Percentiles rank a stretch among this genome's conserved stretches.
Conservation (phyloP, 139 green algal genomes). For the Edaphochlamys debaryana region DNA sequence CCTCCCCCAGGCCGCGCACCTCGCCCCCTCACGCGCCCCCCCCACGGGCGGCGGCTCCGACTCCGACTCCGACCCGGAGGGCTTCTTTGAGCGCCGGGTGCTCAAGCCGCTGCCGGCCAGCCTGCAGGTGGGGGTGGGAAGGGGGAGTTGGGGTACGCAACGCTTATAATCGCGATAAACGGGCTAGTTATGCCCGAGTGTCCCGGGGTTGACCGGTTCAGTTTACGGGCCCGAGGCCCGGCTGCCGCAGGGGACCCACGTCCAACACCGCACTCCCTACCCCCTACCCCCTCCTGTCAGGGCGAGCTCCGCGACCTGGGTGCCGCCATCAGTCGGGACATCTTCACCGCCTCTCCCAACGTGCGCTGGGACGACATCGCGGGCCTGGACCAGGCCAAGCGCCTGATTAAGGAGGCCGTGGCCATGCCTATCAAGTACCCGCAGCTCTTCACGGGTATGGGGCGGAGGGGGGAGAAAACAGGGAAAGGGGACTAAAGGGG, state of each 20-base stretch:
- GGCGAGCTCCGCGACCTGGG: constrained; percentile 72
- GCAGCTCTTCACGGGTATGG: constrained; percentile 48
- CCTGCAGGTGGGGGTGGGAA: constrained; percentile 12
- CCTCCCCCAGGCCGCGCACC: constrained; percentile 6
- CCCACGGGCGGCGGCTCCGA: not conserved
- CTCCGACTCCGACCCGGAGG: constrained; percentile 48
- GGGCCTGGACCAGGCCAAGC: constrained; percentile 73
- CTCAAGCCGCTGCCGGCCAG: constrained; percentile 66
- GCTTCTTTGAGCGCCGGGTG: constrained; percentile 57
- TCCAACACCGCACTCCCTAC: too few species aligned
- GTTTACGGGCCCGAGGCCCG: too few species aligned
- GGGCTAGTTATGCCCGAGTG: too few species aligned
- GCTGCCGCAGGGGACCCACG: too few species aligned
- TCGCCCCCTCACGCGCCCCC: not conserved
- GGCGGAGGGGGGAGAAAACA: not conserved
- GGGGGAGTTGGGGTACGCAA: too few species aligned
- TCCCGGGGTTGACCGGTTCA: too few species aligned
- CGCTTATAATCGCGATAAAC: too few species aligned
- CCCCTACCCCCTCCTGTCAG: too few species aligned
- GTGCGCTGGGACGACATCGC: constrained; percentile 71
- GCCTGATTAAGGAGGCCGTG: constrained; percentile 85
- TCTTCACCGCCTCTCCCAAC: constrained; percentile 65
- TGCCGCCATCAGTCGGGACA: constrained; percentile 69
- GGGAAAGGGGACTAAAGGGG: too few species aligned
- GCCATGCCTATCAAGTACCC: constrained; percentile 84